phyloP scores from a whole-genome alignment of 495 filamentous ascomycete species.

The Cercophora newfieldiana region DNA sequence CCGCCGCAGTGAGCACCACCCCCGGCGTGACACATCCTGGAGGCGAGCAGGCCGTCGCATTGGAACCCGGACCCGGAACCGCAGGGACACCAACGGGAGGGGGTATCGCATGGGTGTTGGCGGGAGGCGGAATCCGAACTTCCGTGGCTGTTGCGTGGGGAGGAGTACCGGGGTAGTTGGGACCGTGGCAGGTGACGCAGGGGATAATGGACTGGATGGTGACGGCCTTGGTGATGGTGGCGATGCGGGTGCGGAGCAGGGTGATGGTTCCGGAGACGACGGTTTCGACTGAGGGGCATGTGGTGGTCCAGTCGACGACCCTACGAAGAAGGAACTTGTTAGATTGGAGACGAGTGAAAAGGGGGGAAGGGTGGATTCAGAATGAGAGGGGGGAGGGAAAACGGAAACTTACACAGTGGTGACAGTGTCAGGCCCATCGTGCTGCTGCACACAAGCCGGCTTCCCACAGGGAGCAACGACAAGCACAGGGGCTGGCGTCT shows the following conservation, averaged over 20 bases:
- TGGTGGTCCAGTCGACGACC: constrained; percentile 9
- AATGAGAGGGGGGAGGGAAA: background rate
- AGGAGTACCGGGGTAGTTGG: constrained; percentile 6
- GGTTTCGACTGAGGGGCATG: background rate
- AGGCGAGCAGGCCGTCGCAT: background rate
- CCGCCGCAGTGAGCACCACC: background rate
- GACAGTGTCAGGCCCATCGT: background rate
- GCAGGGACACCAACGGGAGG: background rate
- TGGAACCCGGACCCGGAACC: background rate
- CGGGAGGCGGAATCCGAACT: background rate
- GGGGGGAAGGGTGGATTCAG: background rate
- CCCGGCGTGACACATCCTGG: background rate
- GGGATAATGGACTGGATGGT: constrained; percentile 8
- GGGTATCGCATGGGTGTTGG: background rate
- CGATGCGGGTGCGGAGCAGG: background rate
- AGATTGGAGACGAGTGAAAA: background rate
- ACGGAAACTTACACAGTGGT: constrained; percentile 4
- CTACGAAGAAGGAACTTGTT: background rate
- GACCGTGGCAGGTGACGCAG: constrained; percentile 2
- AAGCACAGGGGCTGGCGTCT: background rate
- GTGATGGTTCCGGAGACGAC: constrained; percentile 1
- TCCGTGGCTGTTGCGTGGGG: background rate
- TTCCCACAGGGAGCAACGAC: background rate
- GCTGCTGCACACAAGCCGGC: background rate
- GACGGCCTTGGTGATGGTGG: background rate